These are phyloP conservation scores for Hagleromyces aurorensis DNA, from an alignment of 805 yeast genomes.

Conservation along the genomic window DNA sequence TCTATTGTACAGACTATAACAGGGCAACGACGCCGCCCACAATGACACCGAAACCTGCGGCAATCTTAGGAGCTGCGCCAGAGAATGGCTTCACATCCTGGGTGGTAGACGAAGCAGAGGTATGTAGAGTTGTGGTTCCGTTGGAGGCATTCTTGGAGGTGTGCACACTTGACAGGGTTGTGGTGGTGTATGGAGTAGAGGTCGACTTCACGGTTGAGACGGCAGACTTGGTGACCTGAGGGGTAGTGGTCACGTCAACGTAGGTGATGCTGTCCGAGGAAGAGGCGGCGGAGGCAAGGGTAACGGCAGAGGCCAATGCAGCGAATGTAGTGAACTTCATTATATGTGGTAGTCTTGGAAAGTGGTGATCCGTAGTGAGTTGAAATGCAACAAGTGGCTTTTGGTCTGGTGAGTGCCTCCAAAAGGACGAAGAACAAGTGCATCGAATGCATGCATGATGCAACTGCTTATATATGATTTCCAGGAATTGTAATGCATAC, in stretches of 20 bases:
- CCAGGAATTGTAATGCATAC: too few species aligned
- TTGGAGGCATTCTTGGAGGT: constrained; percentile 6
- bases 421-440: too few species aligned
- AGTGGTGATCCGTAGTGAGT: too few species aligned
- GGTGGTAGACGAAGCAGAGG: constrained; percentile 3
- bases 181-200: constrained; percentile 33
- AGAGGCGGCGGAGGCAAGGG: constrained; percentile 7
- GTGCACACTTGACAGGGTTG: constrained; percentile 15
- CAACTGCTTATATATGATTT: too few species aligned
- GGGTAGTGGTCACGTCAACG: constrained; percentile 45
- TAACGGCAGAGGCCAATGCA: constrained; percentile 12
- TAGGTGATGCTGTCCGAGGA: constrained; percentile 31
- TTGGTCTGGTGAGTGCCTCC: too few species aligned
- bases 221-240: constrained; percentile 40
- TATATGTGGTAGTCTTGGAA: too few species aligned
- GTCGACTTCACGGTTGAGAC: constrained; percentile 37
- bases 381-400: too few species aligned
- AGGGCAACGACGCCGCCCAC: constrained; percentile 7
- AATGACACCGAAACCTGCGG: constrained; percentile 10
- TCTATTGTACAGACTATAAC: too few species aligned
- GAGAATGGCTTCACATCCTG: constrained; percentile 4
- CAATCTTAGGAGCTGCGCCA: constrained; percentile 8
- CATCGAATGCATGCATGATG: too few species aligned
- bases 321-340: constrained; percentile 12
- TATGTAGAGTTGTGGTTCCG: constrained; percentile 6